Percentiles rank a stretch among this genome's conserved stretches.
Evolutionary conservation across 768 basidiomycete genomes (phyloP).

Genomic region (Tylopilus balloui): DNA sequence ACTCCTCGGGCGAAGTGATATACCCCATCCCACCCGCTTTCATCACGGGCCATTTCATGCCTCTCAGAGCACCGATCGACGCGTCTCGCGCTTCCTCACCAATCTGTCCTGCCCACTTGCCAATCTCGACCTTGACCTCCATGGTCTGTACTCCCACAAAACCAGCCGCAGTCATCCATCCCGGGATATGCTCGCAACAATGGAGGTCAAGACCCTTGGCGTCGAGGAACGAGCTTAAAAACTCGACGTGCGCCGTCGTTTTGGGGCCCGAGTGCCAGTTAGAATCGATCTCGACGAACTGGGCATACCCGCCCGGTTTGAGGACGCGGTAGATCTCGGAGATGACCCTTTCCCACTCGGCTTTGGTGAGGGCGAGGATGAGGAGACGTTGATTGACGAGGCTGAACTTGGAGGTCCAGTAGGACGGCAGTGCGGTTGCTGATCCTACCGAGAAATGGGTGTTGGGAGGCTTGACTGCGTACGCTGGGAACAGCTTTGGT

Average conservation of each 20-base stretch:
- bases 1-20: not conserved
- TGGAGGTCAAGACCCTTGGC: constrained; percentile 8
- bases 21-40: not conserved
- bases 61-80: not conserved
- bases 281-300: constrained; percentile 26
- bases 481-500: not conserved
- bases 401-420: constrained; percentile 28
- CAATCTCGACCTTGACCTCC: not conserved
- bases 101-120: not conserved
- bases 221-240: constrained; percentile 10
- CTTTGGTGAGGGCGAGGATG: constrained; percentile 21
- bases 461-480: not conserved
- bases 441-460: constrained; percentile 14
- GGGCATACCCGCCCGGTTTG: constrained; percentile 28
- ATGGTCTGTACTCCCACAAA: not conserved
- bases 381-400: constrained; percentile 33
- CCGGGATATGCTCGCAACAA: constrained; percentile 10
- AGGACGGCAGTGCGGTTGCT: constrained; percentile 19
- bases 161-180: constrained; percentile 1
- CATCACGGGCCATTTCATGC: not conserved
- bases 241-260: constrained; percentile 3
- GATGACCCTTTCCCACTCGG: constrained; percentile 23
- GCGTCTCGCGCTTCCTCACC: not conserved
- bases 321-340: constrained; percentile 29
- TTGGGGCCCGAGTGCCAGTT: constrained; percentile 14